A percentile compares a stretch with the other conserved stretches of the same genome.
Conservation (phyloP, 345 rosid genomes). For the Aquilaria yunnanensis region DNA sequence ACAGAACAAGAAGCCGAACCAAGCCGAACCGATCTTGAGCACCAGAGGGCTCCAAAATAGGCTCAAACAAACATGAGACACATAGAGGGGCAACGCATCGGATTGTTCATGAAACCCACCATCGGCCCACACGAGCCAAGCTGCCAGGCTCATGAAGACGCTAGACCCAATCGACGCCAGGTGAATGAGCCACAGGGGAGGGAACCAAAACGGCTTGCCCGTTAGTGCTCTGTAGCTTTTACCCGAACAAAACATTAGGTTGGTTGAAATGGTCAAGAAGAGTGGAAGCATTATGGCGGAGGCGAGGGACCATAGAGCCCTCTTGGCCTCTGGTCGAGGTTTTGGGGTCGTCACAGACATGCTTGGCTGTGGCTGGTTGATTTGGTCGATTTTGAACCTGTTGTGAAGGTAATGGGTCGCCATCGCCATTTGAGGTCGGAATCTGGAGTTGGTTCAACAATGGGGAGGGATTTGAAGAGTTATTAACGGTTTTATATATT, state of each 20-base stretch:
- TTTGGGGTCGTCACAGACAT: not conserved
- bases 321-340: not conserved
- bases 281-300: slow-evolving; percentile 2
- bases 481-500: no score
- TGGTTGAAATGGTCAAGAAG: not conserved
- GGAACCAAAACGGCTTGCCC: slow-evolving; percentile 12
- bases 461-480: no score
- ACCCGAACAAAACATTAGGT: slow-evolving; percentile 6
- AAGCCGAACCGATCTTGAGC: slow-evolving; percentile 1
- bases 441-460: no score
- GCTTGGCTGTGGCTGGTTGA: no score
- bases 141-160: slow-evolving; percentile 9
- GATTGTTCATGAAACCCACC: slow-evolving; percentile 1
- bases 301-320: slow-evolving; percentile 3
- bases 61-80: slow-evolving; percentile 10
- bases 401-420: no score
- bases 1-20: slow-evolving; percentile 1
- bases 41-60: slow-evolving; percentile 10
- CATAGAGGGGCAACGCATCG: slow-evolving; percentile 5
- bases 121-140: slow-evolving; percentile 8
- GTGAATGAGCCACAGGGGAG: slow-evolving; percentile 11
- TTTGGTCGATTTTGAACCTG: no score
- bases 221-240: not conserved
- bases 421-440: no score
- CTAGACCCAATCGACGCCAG: slow-evolving; percentile 1